Evolutionary conservation across 768 basidiomycete genomes (phyloP).

Genomic region (Macrolepiota fuliginosa): DNA sequence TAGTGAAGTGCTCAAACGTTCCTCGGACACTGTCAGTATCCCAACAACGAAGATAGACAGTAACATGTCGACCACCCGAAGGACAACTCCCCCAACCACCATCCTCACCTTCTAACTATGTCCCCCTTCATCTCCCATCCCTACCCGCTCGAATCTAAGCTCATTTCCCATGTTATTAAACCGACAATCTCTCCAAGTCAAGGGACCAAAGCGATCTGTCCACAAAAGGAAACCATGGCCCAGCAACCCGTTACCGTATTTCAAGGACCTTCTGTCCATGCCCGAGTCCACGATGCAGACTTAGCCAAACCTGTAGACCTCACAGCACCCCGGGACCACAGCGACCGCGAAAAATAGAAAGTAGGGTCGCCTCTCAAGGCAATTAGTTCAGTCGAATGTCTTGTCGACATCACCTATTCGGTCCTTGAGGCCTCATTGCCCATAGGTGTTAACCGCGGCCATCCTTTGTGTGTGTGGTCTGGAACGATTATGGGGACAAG

Average conservation of each 20-base stretch:
- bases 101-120: background rate
- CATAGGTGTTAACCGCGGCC: background rate
- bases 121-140: background rate
- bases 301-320: background rate
- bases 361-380: background rate
- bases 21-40: no score
- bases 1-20: no score
- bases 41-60: no score
- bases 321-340: background rate
- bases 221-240: constrained; percentile 1
- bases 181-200: background rate
- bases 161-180: background rate
- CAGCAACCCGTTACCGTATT: background rate
- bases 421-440: background rate
- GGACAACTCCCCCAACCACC: background rate
- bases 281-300: background rate
- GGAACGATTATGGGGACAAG: background rate
- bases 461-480: background rate
- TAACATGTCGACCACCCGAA: background rate
- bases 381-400: no score
- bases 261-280: background rate
- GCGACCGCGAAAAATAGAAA: background rate
- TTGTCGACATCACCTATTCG: background rate
- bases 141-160: background rate
- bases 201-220: background rate